phyloP scores from a whole-genome alignment of 164 flowering plant species.

The Magnolia changhungtana region DNA sequence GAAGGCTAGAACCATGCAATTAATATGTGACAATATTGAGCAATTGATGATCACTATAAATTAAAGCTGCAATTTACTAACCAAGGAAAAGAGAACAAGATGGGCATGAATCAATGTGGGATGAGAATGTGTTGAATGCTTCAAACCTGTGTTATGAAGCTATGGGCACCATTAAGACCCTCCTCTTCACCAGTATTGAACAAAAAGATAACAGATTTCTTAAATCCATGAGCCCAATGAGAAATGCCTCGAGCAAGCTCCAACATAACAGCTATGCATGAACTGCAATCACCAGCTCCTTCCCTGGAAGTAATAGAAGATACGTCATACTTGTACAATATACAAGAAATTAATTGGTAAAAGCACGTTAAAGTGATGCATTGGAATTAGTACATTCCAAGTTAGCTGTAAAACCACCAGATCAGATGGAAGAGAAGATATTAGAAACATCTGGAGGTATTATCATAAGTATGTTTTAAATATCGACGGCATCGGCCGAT shows the following conservation, averaged over 20 bases:
- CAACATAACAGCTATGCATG: constrained; percentile 91
- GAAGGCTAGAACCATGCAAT: not conserved
- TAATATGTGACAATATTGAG: not conserved
- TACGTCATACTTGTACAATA: not conserved
- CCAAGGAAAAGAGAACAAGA: too few species aligned
- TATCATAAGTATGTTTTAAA: too few species aligned
- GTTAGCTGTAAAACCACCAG: too few species aligned
- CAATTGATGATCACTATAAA: too few species aligned
- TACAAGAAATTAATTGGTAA: not conserved
- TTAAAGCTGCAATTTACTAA: too few species aligned
- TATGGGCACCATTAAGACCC: constrained; percentile 96
- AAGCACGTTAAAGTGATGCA: not conserved
- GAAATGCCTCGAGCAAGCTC: constrained; percentile 94
- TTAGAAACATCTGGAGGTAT: too few species aligned
- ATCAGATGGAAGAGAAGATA: too few species aligned
- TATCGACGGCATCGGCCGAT: too few species aligned
- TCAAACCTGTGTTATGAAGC: constrained; percentile 91
- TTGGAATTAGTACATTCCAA: not conserved
- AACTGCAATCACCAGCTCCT: constrained; percentile 99
- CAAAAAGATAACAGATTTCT: constrained; percentile 72
- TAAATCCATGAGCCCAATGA: constrained; percentile 96
- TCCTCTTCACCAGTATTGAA: constrained; percentile 98
- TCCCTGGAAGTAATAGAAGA: constrained; percentile 43
- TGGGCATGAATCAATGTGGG: not conserved
- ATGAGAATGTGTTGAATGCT: not conserved